These are phyloP conservation scores for Pseudevernia furfuracea DNA, from an alignment of 495 filamentous ascomycete genomes.

Conservation along the genomic window DNA sequence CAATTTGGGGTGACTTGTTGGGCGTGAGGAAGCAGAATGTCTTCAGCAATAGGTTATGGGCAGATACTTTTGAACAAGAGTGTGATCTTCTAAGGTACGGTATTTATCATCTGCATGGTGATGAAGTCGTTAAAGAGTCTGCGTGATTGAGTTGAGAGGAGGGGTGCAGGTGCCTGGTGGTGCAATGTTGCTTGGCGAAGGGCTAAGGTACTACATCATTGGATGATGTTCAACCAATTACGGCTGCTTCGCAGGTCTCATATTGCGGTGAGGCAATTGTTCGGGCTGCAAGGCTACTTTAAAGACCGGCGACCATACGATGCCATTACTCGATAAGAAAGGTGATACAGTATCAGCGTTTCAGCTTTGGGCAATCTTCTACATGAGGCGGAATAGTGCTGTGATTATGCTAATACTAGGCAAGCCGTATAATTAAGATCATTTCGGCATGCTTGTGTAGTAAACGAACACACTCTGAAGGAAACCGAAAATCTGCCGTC, in stretches of 20 bases:
- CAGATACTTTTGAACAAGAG: neutral
- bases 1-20: constrained; percentile 1
- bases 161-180: constrained; percentile 1
- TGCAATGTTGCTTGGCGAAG: neutral
- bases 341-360: neutral
- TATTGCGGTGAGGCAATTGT: neutral
- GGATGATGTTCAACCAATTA: neutral
- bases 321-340: neutral
- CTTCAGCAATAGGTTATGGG: neutral
- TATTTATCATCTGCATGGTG: neutral
- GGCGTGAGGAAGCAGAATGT: neutral
- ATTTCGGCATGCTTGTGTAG: neutral
- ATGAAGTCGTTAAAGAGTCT: neutral
- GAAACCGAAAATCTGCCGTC: neutral
- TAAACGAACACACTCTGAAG: neutral
- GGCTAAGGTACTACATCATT: neutral
- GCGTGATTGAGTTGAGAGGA: too few species aligned
- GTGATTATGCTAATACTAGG: neutral
- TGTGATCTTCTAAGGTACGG: neutral
- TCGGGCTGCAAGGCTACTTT: too few species aligned
- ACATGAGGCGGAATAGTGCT: neutral
- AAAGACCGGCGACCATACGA: too few species aligned
- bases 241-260: neutral
- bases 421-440: neutral
- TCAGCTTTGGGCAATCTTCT: neutral